Percentiles rank a stretch among this genome's conserved stretches.
Evolutionary conservation across 129 eudicot species (phyloP).

Genomic region (Pseudognaphalium luteoalbum): DNA sequence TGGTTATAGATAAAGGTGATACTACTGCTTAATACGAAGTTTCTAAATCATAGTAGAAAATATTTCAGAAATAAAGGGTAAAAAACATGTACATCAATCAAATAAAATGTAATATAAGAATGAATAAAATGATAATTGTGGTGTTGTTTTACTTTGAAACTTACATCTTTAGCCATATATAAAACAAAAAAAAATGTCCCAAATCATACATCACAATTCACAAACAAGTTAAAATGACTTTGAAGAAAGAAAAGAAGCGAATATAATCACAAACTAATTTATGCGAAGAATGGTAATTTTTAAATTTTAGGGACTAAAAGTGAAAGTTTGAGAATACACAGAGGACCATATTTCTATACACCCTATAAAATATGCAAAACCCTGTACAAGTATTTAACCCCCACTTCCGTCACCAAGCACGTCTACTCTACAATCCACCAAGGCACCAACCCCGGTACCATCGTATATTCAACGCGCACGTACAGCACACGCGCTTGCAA

Average conservation of each 20-base stretch:
- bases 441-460: neutral
- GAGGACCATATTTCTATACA: constrained; percentile 1
- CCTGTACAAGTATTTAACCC: constrained; percentile 1
- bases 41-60: no score
- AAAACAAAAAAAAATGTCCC: neutral
- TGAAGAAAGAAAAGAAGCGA: neutral
- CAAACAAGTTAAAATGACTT: neutral
- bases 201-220: neutral
- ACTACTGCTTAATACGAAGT: neutral
- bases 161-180: neutral
- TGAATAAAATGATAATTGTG: neutral
- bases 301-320: neutral
- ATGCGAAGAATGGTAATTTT: neutral
- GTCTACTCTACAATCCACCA: constrained; percentile 27
- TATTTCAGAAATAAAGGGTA: no score
- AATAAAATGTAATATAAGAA: no score
- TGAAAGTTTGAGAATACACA: neutral
- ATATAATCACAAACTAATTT: no score
- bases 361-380: neutral
- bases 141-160: neutral
- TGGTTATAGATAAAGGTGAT: neutral
- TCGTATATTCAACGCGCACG: constrained; percentile 3
- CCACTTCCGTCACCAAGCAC: constrained; percentile 23
- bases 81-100: no score
- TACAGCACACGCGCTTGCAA: neutral